Evolutionary conservation across 2,329 filamentous ascomycete genomes (phyloP).

Genomic region (Hymenoscyphus fraxineus): DNA sequence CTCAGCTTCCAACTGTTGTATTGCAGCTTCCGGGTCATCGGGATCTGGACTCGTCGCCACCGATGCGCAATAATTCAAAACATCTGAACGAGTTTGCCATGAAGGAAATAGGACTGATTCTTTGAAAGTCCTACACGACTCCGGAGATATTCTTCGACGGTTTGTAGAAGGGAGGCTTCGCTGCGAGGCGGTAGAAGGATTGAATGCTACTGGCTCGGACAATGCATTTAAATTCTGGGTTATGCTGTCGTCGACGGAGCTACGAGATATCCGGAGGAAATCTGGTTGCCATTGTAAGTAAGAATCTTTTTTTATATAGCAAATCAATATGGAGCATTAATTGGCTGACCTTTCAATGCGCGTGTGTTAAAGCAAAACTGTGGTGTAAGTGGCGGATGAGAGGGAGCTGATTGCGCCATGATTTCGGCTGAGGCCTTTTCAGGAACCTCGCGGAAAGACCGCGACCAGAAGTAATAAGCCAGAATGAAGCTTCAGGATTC

Average conservation of each 20-base stretch:
- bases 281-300: slow-evolving; percentile 49
- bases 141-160: slow-evolving; percentile 52
- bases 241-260: slow-evolving; percentile 88
- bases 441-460: slow-evolving; percentile 28
- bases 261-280: slow-evolving; percentile 82
- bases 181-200: slow-evolving; percentile 70
- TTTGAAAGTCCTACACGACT: slow-evolving; percentile 69
- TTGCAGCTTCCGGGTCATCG: slow-evolving; percentile 72
- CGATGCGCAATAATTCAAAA: slow-evolving; percentile 82
- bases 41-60: slow-evolving; percentile 87
- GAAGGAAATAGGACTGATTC: slow-evolving; percentile 77
- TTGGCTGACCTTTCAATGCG: slow-evolving; percentile 59
- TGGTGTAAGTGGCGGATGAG: slow-evolving; percentile 55
- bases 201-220: slow-evolving; percentile 73
- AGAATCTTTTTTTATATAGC: not conserved
- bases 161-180: slow-evolving; percentile 50
- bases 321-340: not conserved
- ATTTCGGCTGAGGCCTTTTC: slow-evolving; percentile 19
- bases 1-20: slow-evolving; percentile 67
- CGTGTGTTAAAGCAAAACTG: slow-evolving; percentile 75
- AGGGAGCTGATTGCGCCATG: slow-evolving; percentile 29
- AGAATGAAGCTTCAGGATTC: slow-evolving; percentile 21
- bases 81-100: slow-evolving; percentile 79
- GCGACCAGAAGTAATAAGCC: slow-evolving; percentile 33
- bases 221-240: slow-evolving; percentile 89